Base-by-base conservation (phyloP, 352 stramenopile species). In the Globisporangium splendens region DNA sequence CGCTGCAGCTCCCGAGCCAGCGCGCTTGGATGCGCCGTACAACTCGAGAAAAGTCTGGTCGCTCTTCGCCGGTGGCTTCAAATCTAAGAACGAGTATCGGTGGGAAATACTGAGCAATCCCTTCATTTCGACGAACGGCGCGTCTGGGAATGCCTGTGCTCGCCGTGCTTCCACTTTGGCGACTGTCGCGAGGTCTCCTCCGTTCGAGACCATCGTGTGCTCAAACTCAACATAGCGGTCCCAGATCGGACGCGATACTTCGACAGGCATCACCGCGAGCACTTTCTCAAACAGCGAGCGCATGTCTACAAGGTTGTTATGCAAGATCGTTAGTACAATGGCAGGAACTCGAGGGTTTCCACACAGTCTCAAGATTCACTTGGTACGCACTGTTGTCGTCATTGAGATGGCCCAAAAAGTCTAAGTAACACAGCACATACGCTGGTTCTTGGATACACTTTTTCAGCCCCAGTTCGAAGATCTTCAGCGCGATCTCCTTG, bases 271-370 rank as follows among this genome's bases (percentile, higher is more conserved):
- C 12, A 96, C 82, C 0, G 83, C 87, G 22, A 96, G 69, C 44
- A 93, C 84, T 59, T 96, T 94, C 48, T 96, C 86, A 56, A 96
- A 96, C 54, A 94, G 62, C 24, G 85, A 92, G 17, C 86, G 84
- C 79, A 94, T 94, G 59, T 95, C 86, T 95, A 63, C 28, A 65
- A 55, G 33, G n/a, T 55, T 22, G 18, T 3, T 11, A 35, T 42
- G 33, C 11, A 3, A 49, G 7, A 50, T 35, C 24, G 1, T 28
- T 24, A 20, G 15, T 31, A 31, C 8, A 46, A 49, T 63, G 5
- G 55, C 15, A 54, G n/a, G 12, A 50, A 10, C 15, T 43, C 18
- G 53, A 38, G 8, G 22, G 31, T n/a, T 53, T 44, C 33, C 22
- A 41, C 52, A 3, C 12, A n/a, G 11, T 13, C 38, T 1, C n/a